Percentiles rank a stretch among this genome's conserved stretches.
Conservation (phyloP, 305 asterid genomes). For the Fraxinus sp. region DNA sequence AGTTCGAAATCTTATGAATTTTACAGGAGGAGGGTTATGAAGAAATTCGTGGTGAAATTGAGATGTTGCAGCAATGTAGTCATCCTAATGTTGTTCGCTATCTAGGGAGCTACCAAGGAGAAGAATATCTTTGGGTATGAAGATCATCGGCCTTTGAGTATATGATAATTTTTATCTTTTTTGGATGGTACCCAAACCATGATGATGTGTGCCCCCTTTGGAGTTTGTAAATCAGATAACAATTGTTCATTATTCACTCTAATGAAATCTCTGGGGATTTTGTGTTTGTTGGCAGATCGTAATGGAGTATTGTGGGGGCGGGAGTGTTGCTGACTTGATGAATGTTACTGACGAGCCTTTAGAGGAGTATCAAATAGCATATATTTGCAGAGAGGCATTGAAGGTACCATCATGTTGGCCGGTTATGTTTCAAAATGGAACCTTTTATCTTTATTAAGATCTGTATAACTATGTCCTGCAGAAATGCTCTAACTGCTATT, state of each 20-base stretch:
- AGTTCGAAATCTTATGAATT: slow-evolving; percentile 18
- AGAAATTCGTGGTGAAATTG: slow-evolving; percentile 97
- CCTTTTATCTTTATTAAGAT: slow-evolving; percentile 1
- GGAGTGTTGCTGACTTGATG: slow-evolving; percentile 98
- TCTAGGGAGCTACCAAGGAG: slow-evolving; percentile 98
- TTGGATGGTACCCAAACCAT: slow-evolving; percentile 5
- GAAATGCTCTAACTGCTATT: background rate
- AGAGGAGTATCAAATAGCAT: slow-evolving; percentile 94
- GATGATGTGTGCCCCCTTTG: background rate
- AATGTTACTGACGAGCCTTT: slow-evolving; percentile 81
- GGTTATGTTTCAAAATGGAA: slow-evolving; percentile 21
- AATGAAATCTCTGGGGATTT: slow-evolving; percentile 23
- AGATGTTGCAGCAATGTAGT: slow-evolving; percentile 99
- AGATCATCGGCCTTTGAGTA: slow-evolving; percentile 14
- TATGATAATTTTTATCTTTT: slow-evolving; percentile 7
- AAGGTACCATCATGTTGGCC: slow-evolving; percentile 54
- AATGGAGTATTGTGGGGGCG: slow-evolving; percentile 99
- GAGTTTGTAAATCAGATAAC: slow-evolving; percentile 18
- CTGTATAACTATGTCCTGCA: background rate
- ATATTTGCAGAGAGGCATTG: slow-evolving; percentile 84
- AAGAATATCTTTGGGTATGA: slow-evolving; percentile 95
- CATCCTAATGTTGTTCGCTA: slow-evolving; percentile 99
- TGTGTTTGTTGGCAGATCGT: slow-evolving; percentile 73
- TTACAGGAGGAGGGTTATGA: slow-evolving; percentile 97
- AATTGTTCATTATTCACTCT: slow-evolving; percentile 17